Percentiles rank a stretch among this genome's conserved stretches.
Evolutionary conservation across 2,329 filamentous ascomycete species (phyloP).

Genomic region (Xylariaceae sp.): DNA sequence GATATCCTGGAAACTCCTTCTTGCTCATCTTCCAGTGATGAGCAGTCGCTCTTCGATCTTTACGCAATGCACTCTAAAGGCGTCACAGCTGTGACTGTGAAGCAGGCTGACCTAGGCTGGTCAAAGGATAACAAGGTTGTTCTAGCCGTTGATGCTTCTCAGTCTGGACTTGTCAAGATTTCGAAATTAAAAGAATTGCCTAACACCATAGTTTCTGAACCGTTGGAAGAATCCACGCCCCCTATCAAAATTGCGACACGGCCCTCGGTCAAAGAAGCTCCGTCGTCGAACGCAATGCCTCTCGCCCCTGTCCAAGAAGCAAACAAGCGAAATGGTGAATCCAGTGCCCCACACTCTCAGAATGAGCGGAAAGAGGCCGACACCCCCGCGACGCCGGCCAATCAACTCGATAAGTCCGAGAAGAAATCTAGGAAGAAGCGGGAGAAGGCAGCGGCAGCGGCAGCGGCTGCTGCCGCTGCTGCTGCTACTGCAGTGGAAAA

Average conservation of each 20-base stretch:
- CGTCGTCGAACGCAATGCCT: conserved; percentile 20
- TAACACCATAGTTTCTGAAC: conserved; percentile 42
- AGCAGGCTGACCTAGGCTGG: conserved; percentile 88
- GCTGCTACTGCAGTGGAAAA: conserved; percentile 30
- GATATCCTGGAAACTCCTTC: conserved; percentile 75
- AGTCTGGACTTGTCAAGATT: conserved; percentile 68
- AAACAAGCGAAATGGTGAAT: conserved; percentile 25
- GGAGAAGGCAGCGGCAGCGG: conserved; percentile 52
- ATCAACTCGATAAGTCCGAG: conserved; percentile 31
- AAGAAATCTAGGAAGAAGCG: conserved; percentile 32
- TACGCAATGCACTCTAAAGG: conserved; percentile 98
- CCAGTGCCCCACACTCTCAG: conserved; percentile 15
- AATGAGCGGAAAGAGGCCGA: conserved; percentile 30
- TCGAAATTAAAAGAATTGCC: conserved; percentile 57
- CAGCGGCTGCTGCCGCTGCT: conserved; percentile 39
- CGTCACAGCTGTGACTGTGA: conserved; percentile 83
- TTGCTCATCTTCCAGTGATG: conserved; percentile 56
- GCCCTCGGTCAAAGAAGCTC: conserved; percentile 27
- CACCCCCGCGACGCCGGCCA: conserved; percentile 24
- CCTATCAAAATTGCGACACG: conserved; percentile 27
- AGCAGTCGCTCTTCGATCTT: conserved; percentile 80
- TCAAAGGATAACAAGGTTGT: conserved; percentile 84
- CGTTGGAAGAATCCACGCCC: conserved; percentile 36
- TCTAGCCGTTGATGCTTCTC: conserved; percentile 67
- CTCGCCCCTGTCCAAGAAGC: conserved; percentile 23